These are phyloP conservation scores for Dactylellina drechsleri DNA, from an alignment of 2,329 filamentous ascomycete genomes.

Conservation along the genomic window DNA sequence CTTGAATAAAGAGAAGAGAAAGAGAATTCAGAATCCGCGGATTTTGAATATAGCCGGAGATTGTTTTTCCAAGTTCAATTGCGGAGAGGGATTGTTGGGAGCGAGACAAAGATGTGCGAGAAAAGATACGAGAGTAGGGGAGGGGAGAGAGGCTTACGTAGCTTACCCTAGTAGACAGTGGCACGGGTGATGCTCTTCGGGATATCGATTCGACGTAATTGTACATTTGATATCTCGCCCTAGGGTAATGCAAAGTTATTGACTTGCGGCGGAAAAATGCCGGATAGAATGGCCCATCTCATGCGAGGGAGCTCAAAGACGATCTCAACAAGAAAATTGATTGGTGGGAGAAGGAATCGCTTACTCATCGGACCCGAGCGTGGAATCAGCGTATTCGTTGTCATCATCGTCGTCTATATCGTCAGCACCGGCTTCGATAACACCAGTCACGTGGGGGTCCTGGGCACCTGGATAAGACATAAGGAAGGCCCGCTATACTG, in stretches of 20 bases:
- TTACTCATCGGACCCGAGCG: slow-evolving; percentile 53
- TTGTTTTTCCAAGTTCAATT: slow-evolving; percentile 45
- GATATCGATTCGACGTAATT: slow-evolving; percentile 48
- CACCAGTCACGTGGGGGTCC: slow-evolving; percentile 53
- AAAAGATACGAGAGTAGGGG: slow-evolving; percentile 9
- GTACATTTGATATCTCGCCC: slow-evolving; percentile 51
- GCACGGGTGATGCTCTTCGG: slow-evolving; percentile 45
- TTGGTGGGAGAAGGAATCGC: slow-evolving; percentile 10
- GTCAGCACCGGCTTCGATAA: slow-evolving; percentile 53
- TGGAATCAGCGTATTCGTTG: slow-evolving; percentile 52
- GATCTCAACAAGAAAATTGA: neutral
- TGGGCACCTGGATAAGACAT: slow-evolving; percentile 54
- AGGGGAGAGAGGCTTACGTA: slow-evolving; percentile 32
- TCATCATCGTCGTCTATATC: slow-evolving; percentile 53
- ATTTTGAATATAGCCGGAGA: slow-evolving; percentile 46
- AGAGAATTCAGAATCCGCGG: slow-evolving; percentile 15
- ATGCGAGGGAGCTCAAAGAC: neutral
- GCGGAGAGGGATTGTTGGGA: slow-evolving; percentile 15
- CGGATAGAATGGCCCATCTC: slow-evolving; percentile 24
- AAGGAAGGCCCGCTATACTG: slow-evolving; percentile 36
- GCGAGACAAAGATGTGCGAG: slow-evolving; percentile 11
- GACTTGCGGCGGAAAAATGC: slow-evolving; percentile 32
- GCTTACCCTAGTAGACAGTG: slow-evolving; percentile 50
- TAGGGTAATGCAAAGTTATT: slow-evolving; percentile 26
- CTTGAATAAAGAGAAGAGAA: neutral